Evolutionary conservation across 345 rosid species (phyloP), one percentile per base, ranked within the genome.

Genomic region (Camelina hispida): DNA sequence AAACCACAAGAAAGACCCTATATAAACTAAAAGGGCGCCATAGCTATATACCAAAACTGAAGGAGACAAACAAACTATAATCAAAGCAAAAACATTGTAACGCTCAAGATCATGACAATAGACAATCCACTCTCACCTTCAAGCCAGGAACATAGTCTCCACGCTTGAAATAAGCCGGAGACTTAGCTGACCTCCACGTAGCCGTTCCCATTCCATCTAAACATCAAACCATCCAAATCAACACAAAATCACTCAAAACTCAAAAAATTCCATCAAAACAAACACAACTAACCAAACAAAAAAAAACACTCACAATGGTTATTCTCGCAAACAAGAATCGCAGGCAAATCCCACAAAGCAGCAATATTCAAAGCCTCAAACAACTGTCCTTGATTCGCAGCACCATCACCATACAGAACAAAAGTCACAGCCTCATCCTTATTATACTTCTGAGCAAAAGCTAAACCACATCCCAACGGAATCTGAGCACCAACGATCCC

Each of bases 181-280:
- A 92, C 91, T 92, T 95, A 1, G 98, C 90, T 0, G 99, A 90
- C 75, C 99, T 90, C 99, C 99, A 92, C 42, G 90, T 97, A 4
- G 98, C 99, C 14, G 99, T 95, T 12, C 97, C 99, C 99, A 92
- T 90, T 66, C 99, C 99, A 85, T 95, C 99, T 92, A 69, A 44
- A 63, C 68, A 66, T 30, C 61, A 75, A 66, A 43, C n/a, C 34
- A 62, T n/a, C 50, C 30, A 77, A n/a, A 5, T 58, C 0, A 78
- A 28, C 15, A 63, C 30, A 65, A 55, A 68, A 9, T 15, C 4
- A 48, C n/a, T 9, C 50, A 30, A 17, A 7, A 60, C 47, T 35
- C 8, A 71, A 14, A 5, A 15, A 15, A 2, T 25, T 16, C 51
- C 18, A 68, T 10, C 38, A 25, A 42, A 28, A 30, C 18, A 42